Conservation (phyloP, 140 eudicot species). For the Anethum foeniculum region DNA sequence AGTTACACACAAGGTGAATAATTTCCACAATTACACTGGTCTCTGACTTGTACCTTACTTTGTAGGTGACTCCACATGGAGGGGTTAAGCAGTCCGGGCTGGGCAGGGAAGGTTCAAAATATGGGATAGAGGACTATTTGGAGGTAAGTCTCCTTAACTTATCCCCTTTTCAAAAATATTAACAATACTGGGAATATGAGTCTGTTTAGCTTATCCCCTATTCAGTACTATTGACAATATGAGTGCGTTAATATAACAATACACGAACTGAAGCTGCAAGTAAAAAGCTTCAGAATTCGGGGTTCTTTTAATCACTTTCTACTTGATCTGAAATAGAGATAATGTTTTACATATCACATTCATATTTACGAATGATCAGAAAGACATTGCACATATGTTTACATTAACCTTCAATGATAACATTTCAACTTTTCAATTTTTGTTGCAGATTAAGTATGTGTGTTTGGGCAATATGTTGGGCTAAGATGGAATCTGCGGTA, state of each 20-base stretch:
- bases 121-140: slow-evolving; percentile 80
- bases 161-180: neutral
- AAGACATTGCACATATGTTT: neutral
- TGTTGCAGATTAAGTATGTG: slow-evolving; percentile 1
- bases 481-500: neutral
- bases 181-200: neutral
- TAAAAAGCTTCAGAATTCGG: neutral
- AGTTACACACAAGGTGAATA: slow-evolving; percentile 1
- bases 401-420: neutral
- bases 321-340: neutral
- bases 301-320: neutral
- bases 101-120: slow-evolving; percentile 94
- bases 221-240: too few species aligned
- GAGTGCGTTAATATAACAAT: neutral
- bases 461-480: neutral
- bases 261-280: neutral
- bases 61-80: slow-evolving; percentile 92
- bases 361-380: neutral
- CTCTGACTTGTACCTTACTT: slow-evolving; percentile 5
- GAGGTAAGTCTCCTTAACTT: slow-evolving; percentile 39
- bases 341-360: neutral
- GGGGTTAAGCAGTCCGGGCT: slow-evolving; percentile 89
- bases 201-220: neutral
- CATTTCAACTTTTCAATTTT: neutral
- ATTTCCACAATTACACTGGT: slow-evolving; percentile 2